Conservation (phyloP, 208 protist species). For the Leishmania guyanensis region DNA sequence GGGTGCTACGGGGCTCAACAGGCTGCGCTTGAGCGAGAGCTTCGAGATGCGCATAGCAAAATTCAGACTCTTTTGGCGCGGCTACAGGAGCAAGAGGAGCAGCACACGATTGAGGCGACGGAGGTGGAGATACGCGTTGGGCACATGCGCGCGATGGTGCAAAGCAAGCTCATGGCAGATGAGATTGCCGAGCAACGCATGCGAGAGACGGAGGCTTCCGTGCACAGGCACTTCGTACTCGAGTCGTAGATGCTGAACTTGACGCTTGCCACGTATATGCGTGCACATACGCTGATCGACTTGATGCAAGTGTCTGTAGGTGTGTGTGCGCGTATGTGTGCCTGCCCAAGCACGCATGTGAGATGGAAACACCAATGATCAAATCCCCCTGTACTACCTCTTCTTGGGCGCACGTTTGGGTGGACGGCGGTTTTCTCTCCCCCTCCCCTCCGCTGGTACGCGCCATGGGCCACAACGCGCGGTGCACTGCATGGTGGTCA, state of each 20-base stretch:
- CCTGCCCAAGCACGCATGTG: not conserved
- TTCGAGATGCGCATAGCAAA: not conserved
- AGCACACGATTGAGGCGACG: slow-evolving; percentile 15
- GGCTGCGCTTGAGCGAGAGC: slow-evolving; percentile 15
- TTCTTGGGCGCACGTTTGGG: not conserved
- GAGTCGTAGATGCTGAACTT: slow-evolving; percentile 13
- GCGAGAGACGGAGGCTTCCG: slow-evolving; percentile 43
- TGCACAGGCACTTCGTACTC: slow-evolving; percentile 43
- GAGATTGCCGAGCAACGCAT: slow-evolving; percentile 53
- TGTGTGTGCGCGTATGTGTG: not conserved
- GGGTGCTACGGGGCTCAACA: not conserved
- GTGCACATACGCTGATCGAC: not conserved
- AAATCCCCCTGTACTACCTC: not conserved
- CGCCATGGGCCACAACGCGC: not conserved
- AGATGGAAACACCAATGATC: not conserved
- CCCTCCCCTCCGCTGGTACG: not conserved
- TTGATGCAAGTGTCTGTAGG: not conserved
- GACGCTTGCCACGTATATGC: not conserved
- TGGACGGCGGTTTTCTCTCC: not conserved
- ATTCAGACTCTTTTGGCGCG: not conserved
- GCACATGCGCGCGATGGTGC: slow-evolving; percentile 56
- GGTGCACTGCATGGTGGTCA: not conserved
- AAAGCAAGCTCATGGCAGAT: slow-evolving; percentile 58
- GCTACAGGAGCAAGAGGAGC: slow-evolving; percentile 17
- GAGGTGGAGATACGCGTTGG: slow-evolving; percentile 42